Percentiles rank a stretch among this genome's conserved stretches.
Conservation (phyloP, 257 asterid genomes). For the Gardenia jasminoides region DNA sequence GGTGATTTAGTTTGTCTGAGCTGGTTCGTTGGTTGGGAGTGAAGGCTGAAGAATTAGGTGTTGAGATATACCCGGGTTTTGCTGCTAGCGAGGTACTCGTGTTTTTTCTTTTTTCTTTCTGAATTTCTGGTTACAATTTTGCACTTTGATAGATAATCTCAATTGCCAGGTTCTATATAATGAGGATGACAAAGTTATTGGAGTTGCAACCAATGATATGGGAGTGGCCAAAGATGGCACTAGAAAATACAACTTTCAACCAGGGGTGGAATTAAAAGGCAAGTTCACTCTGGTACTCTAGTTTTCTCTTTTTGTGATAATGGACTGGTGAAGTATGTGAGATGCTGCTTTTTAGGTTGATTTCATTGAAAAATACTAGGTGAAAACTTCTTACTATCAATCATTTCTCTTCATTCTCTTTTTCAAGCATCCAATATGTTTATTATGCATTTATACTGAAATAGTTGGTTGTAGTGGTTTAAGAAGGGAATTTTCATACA, state of each 20-base stretch:
- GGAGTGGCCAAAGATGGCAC: conserved; percentile 93
- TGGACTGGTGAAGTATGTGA: background rate
- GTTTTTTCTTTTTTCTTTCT: conserved; percentile 8
- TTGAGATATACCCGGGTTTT: conserved; percentile 96
- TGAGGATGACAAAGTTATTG: conserved; percentile 62
- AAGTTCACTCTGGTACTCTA: conserved; percentile 26
- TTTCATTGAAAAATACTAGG: background rate
- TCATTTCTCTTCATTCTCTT: conserved; percentile 12
- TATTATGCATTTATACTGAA: background rate
- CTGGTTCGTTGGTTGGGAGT: conserved; percentile 87
- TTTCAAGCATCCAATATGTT: background rate
- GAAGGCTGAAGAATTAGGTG: conserved; percentile 98
- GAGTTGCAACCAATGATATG: conserved; percentile 97
- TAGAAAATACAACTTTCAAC: conserved; percentile 75
- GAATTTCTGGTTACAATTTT: background rate
- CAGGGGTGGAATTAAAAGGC: conserved; percentile 91
- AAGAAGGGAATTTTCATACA: background rate
- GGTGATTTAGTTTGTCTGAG: conserved; percentile 79
- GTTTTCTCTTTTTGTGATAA: background rate
- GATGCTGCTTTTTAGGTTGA: background rate
- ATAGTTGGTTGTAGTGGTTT: background rate
- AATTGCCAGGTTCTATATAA: conserved; percentile 64
- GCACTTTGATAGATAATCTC: background rate
- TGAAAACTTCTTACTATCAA: background rate
- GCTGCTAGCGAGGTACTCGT: conserved; percentile 92